Evolutionary conservation across 352 stramenopile genomes (phyloP), one percentile per base, ranked within the genome.

Genomic region (Phytophthora idaei): DNA sequence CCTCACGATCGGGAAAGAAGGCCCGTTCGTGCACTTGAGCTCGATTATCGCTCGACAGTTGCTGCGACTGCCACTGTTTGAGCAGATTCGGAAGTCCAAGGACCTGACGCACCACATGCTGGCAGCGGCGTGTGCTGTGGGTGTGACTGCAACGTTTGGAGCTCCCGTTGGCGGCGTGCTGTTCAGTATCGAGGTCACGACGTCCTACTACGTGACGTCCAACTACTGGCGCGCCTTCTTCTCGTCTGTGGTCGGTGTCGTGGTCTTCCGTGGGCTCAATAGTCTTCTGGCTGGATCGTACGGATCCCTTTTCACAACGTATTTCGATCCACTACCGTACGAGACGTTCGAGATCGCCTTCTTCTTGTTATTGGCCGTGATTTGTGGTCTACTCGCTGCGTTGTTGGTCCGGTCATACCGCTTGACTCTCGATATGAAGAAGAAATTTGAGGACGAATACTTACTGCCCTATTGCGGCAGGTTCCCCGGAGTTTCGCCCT

Each of bases 201-300:
- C 82, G 32, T 92, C 85, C 31, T 91, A 90, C 69, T 98, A 97
- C 78, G 82, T 94, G 61, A 92, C 87, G 41, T 87, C 78, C 46
- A 96, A 95, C 68, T 94, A 97, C 63, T 96, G 89, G 80, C 82
- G 86, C n/a, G 87, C 85, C 3, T 97, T 98, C 75, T 93, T 98
- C 62, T 89, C 83, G 27, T 94, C 90, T 9, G 80, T 98, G 14
- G 85, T 92, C 11, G 85, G 87, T 21, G 88, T 92, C 32, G 79
- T 97, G 9, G 83, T 96, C 25, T 96, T 96, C 58, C 86, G 87
- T 41, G 74, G 74, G 36, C 80, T 96, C 46, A 90, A 90, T 58
- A 83, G 71, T 48, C 56, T 90, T 37, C 57, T 92, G 17, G 73
- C 73, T 29, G 83, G 77, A 36, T 88, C 81, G 25, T 81, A 76